Evolutionary conservation across 257 asterid genomes (phyloP).

Genomic region (Jacaranda mimosifolia): DNA sequence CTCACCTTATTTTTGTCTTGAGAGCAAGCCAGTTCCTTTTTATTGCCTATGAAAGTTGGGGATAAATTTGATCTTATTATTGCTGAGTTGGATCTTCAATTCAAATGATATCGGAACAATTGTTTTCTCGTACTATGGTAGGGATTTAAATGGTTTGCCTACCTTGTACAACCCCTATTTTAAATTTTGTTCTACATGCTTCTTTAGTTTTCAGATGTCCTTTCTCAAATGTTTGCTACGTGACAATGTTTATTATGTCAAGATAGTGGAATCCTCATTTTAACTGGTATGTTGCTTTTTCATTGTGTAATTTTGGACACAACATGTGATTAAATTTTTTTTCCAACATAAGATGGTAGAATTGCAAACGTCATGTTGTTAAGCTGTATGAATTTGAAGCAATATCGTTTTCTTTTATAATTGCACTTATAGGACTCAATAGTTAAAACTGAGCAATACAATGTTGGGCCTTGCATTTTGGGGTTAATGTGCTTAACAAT

Average conservation of each 20-base stretch:
- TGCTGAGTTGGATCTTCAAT: constrained; percentile 95
- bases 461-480: too few relatives aligned
- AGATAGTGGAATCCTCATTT: too few relatives aligned
- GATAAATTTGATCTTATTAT: constrained; percentile 87
- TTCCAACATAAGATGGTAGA: too few relatives aligned
- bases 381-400: too few relatives aligned
- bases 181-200: constrained; percentile 31
- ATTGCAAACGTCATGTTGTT: too few relatives aligned
- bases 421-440: too few relatives aligned
- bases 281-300: too few relatives aligned
- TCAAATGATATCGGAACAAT: constrained; percentile 78
- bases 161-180: constrained; percentile 47
- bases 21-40: constrained; percentile 80
- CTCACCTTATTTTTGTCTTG: constrained; percentile 58
- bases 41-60: constrained; percentile 90
- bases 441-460: too few relatives aligned
- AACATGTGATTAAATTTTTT: too few relatives aligned
- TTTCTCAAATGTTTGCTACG: background rate
- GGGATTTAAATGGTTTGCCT: constrained; percentile 63
- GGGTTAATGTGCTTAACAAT: too few relatives aligned
- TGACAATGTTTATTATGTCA: background rate
- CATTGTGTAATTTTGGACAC: too few relatives aligned
- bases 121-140: constrained; percentile 87
- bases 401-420: too few relatives aligned
- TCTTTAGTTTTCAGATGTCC: constrained; percentile 19